Percentiles rank a stretch among this genome's conserved stretches.
Conservation (phyloP, 352 stramenopile species). For the Globisporangium cylindrosporum region DNA sequence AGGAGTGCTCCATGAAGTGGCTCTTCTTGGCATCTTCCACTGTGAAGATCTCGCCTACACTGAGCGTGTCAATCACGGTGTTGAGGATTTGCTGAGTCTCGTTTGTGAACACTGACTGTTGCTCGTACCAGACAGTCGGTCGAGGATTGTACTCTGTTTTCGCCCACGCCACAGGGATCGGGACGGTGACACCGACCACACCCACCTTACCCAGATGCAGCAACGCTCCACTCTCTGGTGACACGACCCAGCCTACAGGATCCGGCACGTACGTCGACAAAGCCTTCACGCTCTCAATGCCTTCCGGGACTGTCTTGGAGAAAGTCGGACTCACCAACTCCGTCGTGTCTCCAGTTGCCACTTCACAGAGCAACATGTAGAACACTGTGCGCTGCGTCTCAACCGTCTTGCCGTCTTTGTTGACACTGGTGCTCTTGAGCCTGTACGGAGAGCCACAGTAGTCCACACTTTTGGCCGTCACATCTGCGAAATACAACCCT, state of each 20-base stretch:
- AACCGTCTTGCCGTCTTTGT: slow-evolving; percentile 33
- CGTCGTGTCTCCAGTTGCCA: slow-evolving; percentile 47
- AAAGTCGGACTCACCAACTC: slow-evolving; percentile 29
- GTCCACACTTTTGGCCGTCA: slow-evolving; percentile 68
- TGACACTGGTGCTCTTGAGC: slow-evolving; percentile 29
- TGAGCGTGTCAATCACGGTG: slow-evolving; percentile 42
- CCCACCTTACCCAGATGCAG: slow-evolving; percentile 53
- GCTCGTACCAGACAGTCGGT: slow-evolving; percentile 36
- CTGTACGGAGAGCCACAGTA: slow-evolving; percentile 66
- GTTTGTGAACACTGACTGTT: slow-evolving; percentile 29
- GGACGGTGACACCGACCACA: slow-evolving; percentile 37
- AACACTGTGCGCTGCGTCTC: slow-evolving; percentile 47
- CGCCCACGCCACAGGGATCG: slow-evolving; percentile 47
- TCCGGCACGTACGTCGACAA: slow-evolving; percentile 48
- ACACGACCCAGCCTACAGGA: slow-evolving; percentile 46
- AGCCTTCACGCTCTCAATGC: slow-evolving; percentile 61
- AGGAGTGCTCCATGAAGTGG: slow-evolving; percentile 30
- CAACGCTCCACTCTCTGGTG: slow-evolving; percentile 44
- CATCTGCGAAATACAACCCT: slow-evolving; percentile 85
- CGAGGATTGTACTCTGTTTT: slow-evolving; percentile 35
- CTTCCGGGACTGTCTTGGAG: slow-evolving; percentile 39
- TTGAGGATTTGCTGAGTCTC: slow-evolving; percentile 36
- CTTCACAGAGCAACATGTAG: slow-evolving; percentile 77
- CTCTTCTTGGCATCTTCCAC: slow-evolving; percentile 37
- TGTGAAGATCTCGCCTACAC: slow-evolving; percentile 33